A percentile compares a stretch with the other conserved stretches of the same genome.
Conservation (phyloP, 371 early-diverging fungal species). For the Mortierella sp. region DNA sequence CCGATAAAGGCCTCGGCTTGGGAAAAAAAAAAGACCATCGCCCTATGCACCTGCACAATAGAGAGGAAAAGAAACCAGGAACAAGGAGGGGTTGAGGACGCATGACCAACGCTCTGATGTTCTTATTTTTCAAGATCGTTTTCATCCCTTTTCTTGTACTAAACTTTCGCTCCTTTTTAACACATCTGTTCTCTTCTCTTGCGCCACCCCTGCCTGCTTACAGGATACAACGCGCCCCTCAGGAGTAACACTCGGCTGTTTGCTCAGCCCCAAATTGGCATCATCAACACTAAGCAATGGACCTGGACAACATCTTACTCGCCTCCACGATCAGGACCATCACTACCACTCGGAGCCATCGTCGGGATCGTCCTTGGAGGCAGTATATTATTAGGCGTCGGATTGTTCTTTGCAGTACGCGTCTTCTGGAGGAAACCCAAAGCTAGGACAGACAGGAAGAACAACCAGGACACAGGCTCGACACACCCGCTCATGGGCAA, state of each 20-base stretch:
- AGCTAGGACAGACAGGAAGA: not conserved
- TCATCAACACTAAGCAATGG: slow-evolving; percentile 11
- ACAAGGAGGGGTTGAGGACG: no score
- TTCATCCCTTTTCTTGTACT: no score
- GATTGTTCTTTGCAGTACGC: slow-evolving; percentile 14
- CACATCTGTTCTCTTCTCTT: not conserved
- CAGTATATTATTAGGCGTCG: not conserved
- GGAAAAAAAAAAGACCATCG: no score
- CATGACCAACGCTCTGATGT: no score
- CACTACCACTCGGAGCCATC: slow-evolving; percentile 2
- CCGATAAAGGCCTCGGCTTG: not conserved
- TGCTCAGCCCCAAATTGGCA: slow-evolving; percentile 20
- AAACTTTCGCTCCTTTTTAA: no score
- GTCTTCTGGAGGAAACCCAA: not conserved
- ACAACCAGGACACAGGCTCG: slow-evolving; percentile 10
- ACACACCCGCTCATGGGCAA: slow-evolving; percentile 20
- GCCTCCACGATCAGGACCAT: not conserved
- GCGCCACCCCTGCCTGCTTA: not conserved
- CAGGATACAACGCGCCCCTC: not conserved
- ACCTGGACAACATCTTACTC: slow-evolving; percentile 7
- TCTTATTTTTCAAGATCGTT: no score
- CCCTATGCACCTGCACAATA: no score
- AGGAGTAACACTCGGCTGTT: not conserved
- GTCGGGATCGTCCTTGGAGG: slow-evolving; percentile 18
- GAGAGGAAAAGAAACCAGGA: no score